Percentiles rank a stretch among this genome's conserved stretches.
These are phyloP conservation scores for Cyclostephanos tholiformis DNA, from an alignment of 108 stramenopile species.

Conservation along the genomic window DNA sequence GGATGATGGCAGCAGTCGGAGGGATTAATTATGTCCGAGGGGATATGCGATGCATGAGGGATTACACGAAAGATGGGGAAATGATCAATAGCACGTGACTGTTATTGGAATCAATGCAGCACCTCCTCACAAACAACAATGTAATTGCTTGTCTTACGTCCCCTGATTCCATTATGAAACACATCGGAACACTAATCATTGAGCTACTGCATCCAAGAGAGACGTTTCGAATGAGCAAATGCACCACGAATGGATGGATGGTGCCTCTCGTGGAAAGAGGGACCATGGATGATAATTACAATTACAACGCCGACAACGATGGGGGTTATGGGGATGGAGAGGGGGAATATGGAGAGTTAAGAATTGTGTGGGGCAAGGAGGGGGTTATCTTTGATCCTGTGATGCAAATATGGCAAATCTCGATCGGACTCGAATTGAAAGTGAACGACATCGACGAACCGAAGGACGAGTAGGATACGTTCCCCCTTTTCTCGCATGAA, in stretches of 20 bases:
- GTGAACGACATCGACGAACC: conserved; percentile 41
- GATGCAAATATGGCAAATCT: conserved; percentile 71
- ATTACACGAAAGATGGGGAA: not conserved
- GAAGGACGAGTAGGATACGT: conserved; percentile 18
- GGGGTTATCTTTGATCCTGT: conserved; percentile 84
- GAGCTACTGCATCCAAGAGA: too few relatives aligned
- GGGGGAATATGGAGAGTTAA: conserved; percentile 68
- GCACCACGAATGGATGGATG: too few relatives aligned
- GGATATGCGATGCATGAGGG: conserved; percentile 70
- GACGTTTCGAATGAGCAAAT: too few relatives aligned
- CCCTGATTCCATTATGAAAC: conserved; percentile 35
- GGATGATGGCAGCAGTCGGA: conserved; percentile 36
- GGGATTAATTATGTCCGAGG: conserved; percentile 56
- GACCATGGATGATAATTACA: too few relatives aligned
- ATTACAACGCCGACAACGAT: conserved; percentile 58
- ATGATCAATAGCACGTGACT: conserved; percentile 78
- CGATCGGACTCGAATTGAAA: conserved; percentile 67
- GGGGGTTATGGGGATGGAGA: conserved; percentile 44
- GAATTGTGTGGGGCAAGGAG: conserved; percentile 85
- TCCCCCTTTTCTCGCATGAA: conserved; percentile 17
- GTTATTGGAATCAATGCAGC: conserved; percentile 75
- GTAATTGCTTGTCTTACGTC: conserved; percentile 68
- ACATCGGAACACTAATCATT: too few relatives aligned
- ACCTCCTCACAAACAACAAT: conserved; percentile 76
- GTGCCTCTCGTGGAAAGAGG: too few relatives aligned